phyloP scores from a whole-genome alignment of 495 filamentous ascomycete species.

The Xylaria sp. region DNA sequence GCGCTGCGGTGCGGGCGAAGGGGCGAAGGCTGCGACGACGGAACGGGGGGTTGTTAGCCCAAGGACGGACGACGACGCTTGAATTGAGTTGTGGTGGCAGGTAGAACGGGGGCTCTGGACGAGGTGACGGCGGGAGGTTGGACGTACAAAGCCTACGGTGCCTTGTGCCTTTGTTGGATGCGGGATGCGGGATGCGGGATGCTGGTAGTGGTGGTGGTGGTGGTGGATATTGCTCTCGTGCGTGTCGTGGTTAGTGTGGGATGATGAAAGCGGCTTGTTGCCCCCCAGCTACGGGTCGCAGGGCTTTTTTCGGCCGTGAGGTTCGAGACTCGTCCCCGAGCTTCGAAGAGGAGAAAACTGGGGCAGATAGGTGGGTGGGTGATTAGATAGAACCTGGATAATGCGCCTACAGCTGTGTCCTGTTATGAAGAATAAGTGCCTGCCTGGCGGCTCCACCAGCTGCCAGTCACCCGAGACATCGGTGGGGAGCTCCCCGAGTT shows the following conservation, averaged over 20 bases:
- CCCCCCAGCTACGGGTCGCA: conserved; percentile 30
- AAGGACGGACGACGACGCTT: not conserved
- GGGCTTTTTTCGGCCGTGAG: conserved; percentile 55
- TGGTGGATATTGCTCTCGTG: conserved; percentile 33
- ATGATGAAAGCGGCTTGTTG: conserved; percentile 45
- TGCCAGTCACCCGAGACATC: not conserved
- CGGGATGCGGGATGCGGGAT: conserved; percentile 34
- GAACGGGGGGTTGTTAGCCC: conserved; percentile 1
- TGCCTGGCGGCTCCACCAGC: not conserved
- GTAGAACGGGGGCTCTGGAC: not conserved
- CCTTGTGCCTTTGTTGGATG: conserved; percentile 29
- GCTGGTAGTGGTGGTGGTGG: no score
- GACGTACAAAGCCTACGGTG: not conserved
- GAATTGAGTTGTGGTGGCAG: conserved; percentile 3
- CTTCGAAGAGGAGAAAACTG: conserved; percentile 40
- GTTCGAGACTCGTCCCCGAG: conserved; percentile 39
- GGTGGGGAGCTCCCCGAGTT: conserved; percentile 7
- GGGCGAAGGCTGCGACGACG: conserved; percentile 20
- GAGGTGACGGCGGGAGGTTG: not conserved
- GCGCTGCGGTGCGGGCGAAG: not conserved
- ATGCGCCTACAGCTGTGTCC: not conserved
- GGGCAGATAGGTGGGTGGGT: not conserved
- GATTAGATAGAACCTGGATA: not conserved
- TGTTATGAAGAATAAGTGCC: not conserved
- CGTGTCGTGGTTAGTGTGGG: conserved; percentile 25